phyloP scores from a whole-genome alignment of 1,284 basidiomycete genomes.

The Malassezia pachydermatis region DNA sequence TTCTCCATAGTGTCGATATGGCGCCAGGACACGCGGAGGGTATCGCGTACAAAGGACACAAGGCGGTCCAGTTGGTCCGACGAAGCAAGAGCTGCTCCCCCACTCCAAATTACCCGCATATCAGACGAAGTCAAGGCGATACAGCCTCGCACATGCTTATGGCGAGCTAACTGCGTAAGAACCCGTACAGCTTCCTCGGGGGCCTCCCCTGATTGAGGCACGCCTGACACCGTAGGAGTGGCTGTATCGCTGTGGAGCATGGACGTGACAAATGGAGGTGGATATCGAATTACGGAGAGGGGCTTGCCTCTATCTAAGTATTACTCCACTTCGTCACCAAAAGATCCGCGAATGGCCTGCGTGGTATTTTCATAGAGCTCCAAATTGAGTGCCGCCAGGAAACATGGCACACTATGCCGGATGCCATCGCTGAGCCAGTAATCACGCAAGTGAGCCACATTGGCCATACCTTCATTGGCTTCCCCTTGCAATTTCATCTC shows the following conservation, averaged over 20 bases:
- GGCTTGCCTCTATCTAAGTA: not conserved
- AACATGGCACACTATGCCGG: slow-evolving; percentile 53
- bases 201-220: not conserved
- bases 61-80: not conserved
- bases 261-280: not conserved
- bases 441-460: slow-evolving; percentile 41
- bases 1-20: slow-evolving; percentile 1
- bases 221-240: no score
- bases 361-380: slow-evolving; percentile 49
- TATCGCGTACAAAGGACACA: slow-evolving; percentile 11
- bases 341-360: slow-evolving; percentile 17
- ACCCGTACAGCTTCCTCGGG: slow-evolving; percentile 12
- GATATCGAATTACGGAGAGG: not conserved
- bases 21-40: not conserved
- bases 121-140: slow-evolving; percentile 4
- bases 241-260: not conserved
- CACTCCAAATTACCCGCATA: slow-evolving; percentile 13
- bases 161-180: slow-evolving; percentile 4
- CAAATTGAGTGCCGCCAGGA: slow-evolving; percentile 52
- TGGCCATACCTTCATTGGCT: slow-evolving; percentile 28
- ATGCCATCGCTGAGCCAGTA: slow-evolving; percentile 51
- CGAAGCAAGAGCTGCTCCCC: slow-evolving; percentile 4
- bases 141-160: slow-evolving; percentile 10
- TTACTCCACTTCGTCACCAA: slow-evolving; percentile 14
- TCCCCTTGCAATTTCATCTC: slow-evolving; percentile 52